Conservation (phyloP, 352 stramenopile species). For the Elongisporangium prolatum region DNA sequence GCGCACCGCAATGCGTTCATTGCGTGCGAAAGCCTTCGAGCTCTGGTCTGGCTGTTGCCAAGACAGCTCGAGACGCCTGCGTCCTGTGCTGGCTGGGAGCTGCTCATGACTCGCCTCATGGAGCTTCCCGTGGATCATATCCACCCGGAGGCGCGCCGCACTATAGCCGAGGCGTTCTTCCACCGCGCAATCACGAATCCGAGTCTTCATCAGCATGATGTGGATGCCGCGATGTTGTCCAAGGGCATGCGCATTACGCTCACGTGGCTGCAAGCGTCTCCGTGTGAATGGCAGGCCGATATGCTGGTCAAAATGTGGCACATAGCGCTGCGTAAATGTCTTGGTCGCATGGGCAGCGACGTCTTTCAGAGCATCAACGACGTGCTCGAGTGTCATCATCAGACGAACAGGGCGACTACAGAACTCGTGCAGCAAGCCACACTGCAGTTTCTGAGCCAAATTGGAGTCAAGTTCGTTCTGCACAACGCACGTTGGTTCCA, state of each 20-base stretch:
- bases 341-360: conserved; percentile 26
- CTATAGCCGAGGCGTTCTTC: conserved; percentile 61
- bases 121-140: conserved; percentile 41
- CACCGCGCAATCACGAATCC: conserved; percentile 48
- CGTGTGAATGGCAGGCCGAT: conserved; percentile 66
- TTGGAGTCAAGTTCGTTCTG: conserved; percentile 29
- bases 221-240: conserved; percentile 46
- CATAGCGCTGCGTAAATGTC: conserved; percentile 38
- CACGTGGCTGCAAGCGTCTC: conserved; percentile 47
- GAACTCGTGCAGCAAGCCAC: conserved; percentile 50
- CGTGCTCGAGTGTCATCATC: conserved; percentile 53
- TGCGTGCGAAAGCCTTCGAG: conserved; percentile 48
- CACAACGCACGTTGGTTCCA: conserved; percentile 24
- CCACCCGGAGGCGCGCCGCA: conserved; percentile 38
- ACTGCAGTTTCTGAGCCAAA: conserved; percentile 44
- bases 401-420: conserved; percentile 16
- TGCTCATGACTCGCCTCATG: conserved; percentile 41
- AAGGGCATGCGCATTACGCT: conserved; percentile 45
- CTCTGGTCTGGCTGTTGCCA: conserved; percentile 70
- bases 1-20: conserved; percentile 50
- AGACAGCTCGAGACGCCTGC: conserved; percentile 11
- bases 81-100: conserved; percentile 22
- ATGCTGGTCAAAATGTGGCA: conserved; percentile 60
- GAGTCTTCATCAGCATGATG: conserved; percentile 22
- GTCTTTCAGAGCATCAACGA: conserved; percentile 45